phyloP scores from a whole-genome alignment of 768 basidiomycete genomes.

The Candolleomyces efflorescens region DNA sequence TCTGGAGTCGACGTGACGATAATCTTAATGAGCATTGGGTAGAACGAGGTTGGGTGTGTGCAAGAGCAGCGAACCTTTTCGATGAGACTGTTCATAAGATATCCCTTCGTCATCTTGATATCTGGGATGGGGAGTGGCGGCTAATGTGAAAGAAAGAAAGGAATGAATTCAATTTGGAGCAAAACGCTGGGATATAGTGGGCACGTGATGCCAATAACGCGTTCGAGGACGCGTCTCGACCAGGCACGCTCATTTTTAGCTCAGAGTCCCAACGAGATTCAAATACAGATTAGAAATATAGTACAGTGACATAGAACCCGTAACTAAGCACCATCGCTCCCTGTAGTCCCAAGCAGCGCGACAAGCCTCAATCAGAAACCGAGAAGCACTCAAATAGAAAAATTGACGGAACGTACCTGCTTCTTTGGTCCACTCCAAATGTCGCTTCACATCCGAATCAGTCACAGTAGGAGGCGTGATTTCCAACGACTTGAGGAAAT shows the following conservation, averaged over 20 bases:
- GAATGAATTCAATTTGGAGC: too few relatives aligned
- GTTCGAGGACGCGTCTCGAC: neutral
- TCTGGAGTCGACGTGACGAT: conserved; percentile 37
- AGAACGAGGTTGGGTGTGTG: neutral
- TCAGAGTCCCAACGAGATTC: neutral
- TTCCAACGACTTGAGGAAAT: conserved; percentile 79
- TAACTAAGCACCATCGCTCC: neutral
- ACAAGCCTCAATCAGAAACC: neutral
- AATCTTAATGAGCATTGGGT: conserved; percentile 1
- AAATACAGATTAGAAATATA: neutral
- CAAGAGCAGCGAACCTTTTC: conserved; percentile 54
- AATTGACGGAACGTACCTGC: conserved; percentile 68
- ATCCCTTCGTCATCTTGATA: conserved; percentile 74
- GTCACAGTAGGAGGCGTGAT: conserved; percentile 86
- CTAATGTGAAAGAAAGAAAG: neutral
- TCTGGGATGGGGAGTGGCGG: neutral
- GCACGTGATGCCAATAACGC: neutral
- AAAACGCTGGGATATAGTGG: neutral
- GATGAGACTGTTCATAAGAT: conserved; percentile 79
- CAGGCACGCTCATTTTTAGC: neutral
- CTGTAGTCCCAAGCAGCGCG: neutral
- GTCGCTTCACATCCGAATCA: conserved; percentile 78
- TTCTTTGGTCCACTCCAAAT: conserved; percentile 82
- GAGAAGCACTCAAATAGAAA: neutral
- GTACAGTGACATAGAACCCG: neutral